Evolutionary conservation across 768 basidiomycete genomes (phyloP), one percentile per base, ranked within the genome.

Genomic region (Mrakia blollopis): DNA sequence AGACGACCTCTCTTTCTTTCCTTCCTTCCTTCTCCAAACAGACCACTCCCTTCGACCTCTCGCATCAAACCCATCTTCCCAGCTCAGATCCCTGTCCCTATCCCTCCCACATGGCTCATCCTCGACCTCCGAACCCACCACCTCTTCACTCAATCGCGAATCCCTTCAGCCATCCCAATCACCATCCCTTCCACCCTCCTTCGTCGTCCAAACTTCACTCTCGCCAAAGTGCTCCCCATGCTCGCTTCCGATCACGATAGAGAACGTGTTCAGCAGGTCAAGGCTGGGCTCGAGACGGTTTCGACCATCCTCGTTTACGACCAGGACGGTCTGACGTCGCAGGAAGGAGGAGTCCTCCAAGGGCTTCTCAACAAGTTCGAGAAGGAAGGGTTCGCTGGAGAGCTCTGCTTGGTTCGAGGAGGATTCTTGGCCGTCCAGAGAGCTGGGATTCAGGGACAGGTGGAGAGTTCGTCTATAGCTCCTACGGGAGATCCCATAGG

Each of bases 121-220:
- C 86, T 98, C 84, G 95, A 98, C 85, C 90, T 98, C 73, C 89
- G 95, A 0, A 90, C 93, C 16, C 91, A 92, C 83, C 90, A 90
- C 25, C 88, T 90, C 10, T 91, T 89, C 82, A 84, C 88, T 9
- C 81, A 87, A 13, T 89, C 89, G 32, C 90, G 93, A 70, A 80
- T 97, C 41, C 87, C 87, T 57, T 80, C 84, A 68, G 90, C 94
- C 11, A 85, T 97, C 73, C 93, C 93, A 68, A 88, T 98, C 79
- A 92, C 92, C 67, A 92, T 97, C 8, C 95, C 96, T 1, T 94
- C 95, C 3, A 98, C 94, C 0, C 90, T 98, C 30, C 90, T 98
- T 82, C 94, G 93, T 79, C 90, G 95, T 0, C 94, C 94, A 1
- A 86, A 90, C 4, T 96, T 94, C 85, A 90, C 92, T 37, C 87